Conservation (phyloP, 805 yeast species). For the Metschnikowia gelsemii region DNA sequence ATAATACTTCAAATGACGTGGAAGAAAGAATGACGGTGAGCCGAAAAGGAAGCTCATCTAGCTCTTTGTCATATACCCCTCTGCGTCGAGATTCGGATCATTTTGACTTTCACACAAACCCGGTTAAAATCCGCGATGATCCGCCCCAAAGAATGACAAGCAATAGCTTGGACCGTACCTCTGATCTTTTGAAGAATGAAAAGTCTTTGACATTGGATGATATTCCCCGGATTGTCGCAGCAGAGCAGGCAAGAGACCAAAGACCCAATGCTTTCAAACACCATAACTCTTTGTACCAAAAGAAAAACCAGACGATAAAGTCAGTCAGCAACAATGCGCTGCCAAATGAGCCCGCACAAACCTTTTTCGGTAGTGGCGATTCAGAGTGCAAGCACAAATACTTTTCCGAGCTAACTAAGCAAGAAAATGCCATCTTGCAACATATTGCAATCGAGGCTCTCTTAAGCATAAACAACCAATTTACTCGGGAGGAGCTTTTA, state of each 20-base stretch:
- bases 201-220: slow-evolving; percentile 90
- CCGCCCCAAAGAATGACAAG: slow-evolving; percentile 35
- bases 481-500: slow-evolving; percentile 37
- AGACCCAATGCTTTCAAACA: slow-evolving; percentile 91
- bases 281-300: slow-evolving; percentile 51
- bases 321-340: slow-evolving; percentile 15
- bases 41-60: slow-evolving; percentile 26
- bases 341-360: slow-evolving; percentile 14
- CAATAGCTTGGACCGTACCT: slow-evolving; percentile 55
- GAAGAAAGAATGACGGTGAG: slow-evolving; percentile 16
- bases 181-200: slow-evolving; percentile 72
- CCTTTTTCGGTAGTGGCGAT: background rate
- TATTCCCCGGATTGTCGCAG: slow-evolving; percentile 94
- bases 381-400: slow-evolving; percentile 33
- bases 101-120: slow-evolving; percentile 25
- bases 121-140: slow-evolving; percentile 36
- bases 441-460: slow-evolving; percentile 59
- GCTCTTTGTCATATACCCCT: slow-evolving; percentile 30
- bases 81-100: slow-evolving; percentile 28
- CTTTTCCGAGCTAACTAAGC: slow-evolving; percentile 60
- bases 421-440: slow-evolving; percentile 58
- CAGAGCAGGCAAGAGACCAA: slow-evolving; percentile 92
- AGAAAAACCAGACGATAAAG: slow-evolving; percentile 28
- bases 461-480: slow-evolving; percentile 30
- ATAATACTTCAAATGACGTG: slow-evolving; percentile 23